Percentiles rank a stretch among this genome's conserved stretches.
phyloP scores from a whole-genome alignment of 1,284 basidiomycete species.

The Anthracocystis walkeri region DNA sequence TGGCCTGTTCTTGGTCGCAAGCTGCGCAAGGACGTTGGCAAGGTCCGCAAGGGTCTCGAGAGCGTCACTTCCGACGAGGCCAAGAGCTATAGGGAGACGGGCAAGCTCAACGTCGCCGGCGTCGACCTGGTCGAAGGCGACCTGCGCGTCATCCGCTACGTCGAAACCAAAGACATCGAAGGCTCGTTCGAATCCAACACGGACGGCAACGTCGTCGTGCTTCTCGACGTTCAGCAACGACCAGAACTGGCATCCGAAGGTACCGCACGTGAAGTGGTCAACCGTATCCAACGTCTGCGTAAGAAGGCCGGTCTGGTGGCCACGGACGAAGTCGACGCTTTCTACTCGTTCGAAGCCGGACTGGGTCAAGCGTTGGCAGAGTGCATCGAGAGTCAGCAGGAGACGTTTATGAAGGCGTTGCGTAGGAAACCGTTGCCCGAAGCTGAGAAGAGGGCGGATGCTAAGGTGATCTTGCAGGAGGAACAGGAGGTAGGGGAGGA shows the following conservation, averaged over 20 bases:
- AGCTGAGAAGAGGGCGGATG: slow-evolving; percentile 70
- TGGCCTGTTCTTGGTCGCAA: slow-evolving; percentile 95
- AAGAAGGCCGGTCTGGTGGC: slow-evolving; percentile 95
- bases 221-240: slow-evolving; percentile 88
- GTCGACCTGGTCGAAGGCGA: slow-evolving; percentile 91
- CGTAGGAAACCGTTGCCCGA: slow-evolving; percentile 72
- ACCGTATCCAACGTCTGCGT: slow-evolving; percentile 93
- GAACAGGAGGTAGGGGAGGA: slow-evolving; percentile 87
- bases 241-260: slow-evolving; percentile 89
- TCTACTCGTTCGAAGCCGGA: slow-evolving; percentile 83
- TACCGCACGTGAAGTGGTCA: slow-evolving; percentile 88
- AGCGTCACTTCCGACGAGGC: slow-evolving; percentile 83
- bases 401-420: slow-evolving; percentile 81
- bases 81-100: slow-evolving; percentile 81
- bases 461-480: slow-evolving; percentile 79
- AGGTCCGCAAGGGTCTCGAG: slow-evolving; percentile 89
- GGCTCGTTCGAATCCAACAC: slow-evolving; percentile 83
- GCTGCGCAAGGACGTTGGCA: slow-evolving; percentile 89
- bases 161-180: slow-evolving; percentile 74
- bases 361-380: slow-evolving; percentile 75
- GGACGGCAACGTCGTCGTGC: slow-evolving; percentile 92
- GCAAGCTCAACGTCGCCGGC: slow-evolving; percentile 86
- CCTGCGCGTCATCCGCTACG: slow-evolving; percentile 88
- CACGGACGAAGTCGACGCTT: slow-evolving; percentile 92
- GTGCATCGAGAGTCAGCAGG: slow-evolving; percentile 80